Base-by-base conservation (phyloP, 1,139 yeast genomes). In the Geotrichum australiense region DNA sequence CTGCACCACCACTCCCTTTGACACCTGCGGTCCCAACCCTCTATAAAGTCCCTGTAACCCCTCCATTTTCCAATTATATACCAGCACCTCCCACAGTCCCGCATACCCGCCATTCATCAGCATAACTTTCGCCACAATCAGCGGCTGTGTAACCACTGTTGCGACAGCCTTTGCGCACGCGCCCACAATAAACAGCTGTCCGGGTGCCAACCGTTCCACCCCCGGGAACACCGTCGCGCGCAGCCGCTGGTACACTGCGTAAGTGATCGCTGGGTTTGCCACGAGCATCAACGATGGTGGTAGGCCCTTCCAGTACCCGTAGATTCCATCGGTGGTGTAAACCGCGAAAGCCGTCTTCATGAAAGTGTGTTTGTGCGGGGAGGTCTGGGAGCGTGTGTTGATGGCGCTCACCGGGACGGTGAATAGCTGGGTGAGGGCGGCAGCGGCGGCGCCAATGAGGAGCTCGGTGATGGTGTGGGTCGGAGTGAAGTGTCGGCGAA, bases 81-180 rank as follows among this genome's bases (percentile, higher is more conserved):
- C 54, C 53, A 80, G 61, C 3, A 78, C 79, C 24, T 73, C 69
- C 41, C 73, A 73, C 58, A 80, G 78, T 36, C 25, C 65, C 51
- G 81, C 72, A 19, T 27, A 24, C 5, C 35, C 35, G 6, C 35
- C 35, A 31, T 31, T 31, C 21, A 20, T 23, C 25, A 20, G 35
- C 74, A 82, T 75, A 16, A 82, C 89, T 63, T 84, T 84, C n/a
- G 93, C 79, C 4, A 83, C 85, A 57, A 85, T 85, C 62, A 85
- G 68, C 2, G 95, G 95, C 62, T 84, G 94, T 0, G 94, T 85
- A 4, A 76, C 72, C 6, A 84, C 36, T 0, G 95, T 85, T 4
- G 94, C 94, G 61, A 83, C 63, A 45, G 84, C 74, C 65, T 85
- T 85, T 46, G 94, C 81, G 42, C 81, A 51, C 15, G 87, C 85